Base-by-base conservation (phyloP, 495 filamentous ascomycete species). In the Penicillium ochrochloron region DNA sequence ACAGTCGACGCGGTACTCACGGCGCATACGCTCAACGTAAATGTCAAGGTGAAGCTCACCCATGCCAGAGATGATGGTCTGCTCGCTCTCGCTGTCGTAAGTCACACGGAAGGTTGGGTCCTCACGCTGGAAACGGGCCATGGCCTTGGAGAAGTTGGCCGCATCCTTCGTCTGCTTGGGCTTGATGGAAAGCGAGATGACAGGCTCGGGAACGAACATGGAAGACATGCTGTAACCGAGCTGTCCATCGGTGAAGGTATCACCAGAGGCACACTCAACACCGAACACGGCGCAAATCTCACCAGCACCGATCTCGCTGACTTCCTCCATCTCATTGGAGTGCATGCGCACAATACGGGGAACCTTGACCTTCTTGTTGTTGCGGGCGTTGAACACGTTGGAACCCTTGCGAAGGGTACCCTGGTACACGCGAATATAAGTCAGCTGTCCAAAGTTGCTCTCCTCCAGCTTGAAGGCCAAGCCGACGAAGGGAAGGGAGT, bases 291-390 rank as follows among this genome's bases (percentile, higher is more conserved):
- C 96, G 72, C 96, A 98, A 60, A 99, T 98, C 74, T 99, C 96
- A 71, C 96, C 96, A 42, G 96, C 93, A 48, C 92, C 91, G 55
- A 99, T 90, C 74, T 97, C 94, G 52, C 73, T 80, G 15, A 96
- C 91, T 66, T 99, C 96, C 78, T 98, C 96, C 96, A 99, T 95
- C 74, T 99, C 96, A 73, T 98, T 97, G 35, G 93, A 97, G 83
- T 99, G 96, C 96, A 99, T 99, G 51, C 96, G 91, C 53, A 99
- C 96, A 70, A 99, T 99, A 69, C 94, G 90, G 23, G 96, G 96
- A 62, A 98, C 88, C 78, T 96, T 95, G 74, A 99, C 89, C 80
- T 95, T 98, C 84, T 98, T 97, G 74, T 92, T 88, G 57, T 85
- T 93, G 64, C 94, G 89, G 11, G 95, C 92, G 73, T 99, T 99